phyloP scores from a whole-genome alignment of 1,284 basidiomycete genomes.

The Peniophora sp. region DNA sequence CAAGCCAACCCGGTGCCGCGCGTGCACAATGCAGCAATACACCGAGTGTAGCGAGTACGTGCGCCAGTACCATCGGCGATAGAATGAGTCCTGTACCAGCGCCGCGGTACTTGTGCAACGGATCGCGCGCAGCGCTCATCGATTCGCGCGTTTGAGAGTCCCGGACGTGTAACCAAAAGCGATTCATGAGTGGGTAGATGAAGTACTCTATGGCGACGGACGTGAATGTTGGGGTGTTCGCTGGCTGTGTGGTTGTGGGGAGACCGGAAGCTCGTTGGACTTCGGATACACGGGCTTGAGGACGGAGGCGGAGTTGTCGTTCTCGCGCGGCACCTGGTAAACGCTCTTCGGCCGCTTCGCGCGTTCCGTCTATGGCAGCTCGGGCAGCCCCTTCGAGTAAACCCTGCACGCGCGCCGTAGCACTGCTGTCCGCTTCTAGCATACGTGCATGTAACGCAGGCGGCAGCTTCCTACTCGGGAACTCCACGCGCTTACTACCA shows the following conservation, averaged over 20 bases:
- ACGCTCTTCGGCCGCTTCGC: slow-evolving; percentile 39
- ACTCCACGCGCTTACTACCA: slow-evolving; percentile 34
- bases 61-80: slow-evolving; percentile 65
- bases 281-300: slow-evolving; percentile 38
- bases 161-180: slow-evolving; percentile 85
- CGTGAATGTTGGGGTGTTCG: slow-evolving; percentile 45
- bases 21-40: slow-evolving; percentile 79
- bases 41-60: slow-evolving; percentile 69
- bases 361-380: slow-evolving; percentile 48
- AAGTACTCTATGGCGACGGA: slow-evolving; percentile 80
- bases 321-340: slow-evolving; percentile 61
- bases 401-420: slow-evolving; percentile 32
- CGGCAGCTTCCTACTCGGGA: slow-evolving; percentile 80
- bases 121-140: slow-evolving; percentile 44
- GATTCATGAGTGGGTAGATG: slow-evolving; percentile 81
- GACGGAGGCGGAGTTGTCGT: slow-evolving; percentile 63
- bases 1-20: slow-evolving; percentile 73
- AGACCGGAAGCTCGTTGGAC: slow-evolving; percentile 15
- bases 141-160: slow-evolving; percentile 73
- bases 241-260: slow-evolving; percentile 7
- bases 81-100: slow-evolving; percentile 79
- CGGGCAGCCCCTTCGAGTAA: slow-evolving; percentile 55
- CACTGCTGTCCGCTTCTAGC: slow-evolving; percentile 24
- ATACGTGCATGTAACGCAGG: slow-evolving; percentile 62
- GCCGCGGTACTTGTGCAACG: slow-evolving; percentile 50